phyloP scores from a whole-genome alignment of 2,329 filamentous ascomycete genomes.

The Magnaporthiopsis incrustans region DNA sequence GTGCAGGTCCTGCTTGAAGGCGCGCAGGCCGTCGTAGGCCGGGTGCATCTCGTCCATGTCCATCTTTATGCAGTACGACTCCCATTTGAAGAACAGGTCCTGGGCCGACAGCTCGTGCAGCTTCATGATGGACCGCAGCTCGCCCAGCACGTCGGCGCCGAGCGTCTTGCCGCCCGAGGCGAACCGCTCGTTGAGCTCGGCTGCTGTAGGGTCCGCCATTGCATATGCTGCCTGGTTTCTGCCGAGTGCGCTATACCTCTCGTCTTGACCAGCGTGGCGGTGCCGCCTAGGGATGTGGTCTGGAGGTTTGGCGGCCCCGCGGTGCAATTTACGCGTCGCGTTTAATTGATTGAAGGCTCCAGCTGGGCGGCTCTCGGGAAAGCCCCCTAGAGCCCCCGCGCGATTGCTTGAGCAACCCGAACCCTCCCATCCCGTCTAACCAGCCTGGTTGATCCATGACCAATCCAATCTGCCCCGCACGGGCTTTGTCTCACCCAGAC shows the following conservation, averaged over 20 bases:
- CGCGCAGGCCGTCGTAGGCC: slow-evolving; percentile 61
- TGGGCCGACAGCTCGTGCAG: slow-evolving; percentile 74
- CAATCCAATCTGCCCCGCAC: no score
- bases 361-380: neutral
- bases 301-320: neutral
- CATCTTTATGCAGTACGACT: slow-evolving; percentile 95
- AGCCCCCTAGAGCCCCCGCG: no score
- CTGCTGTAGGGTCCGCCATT: slow-evolving; percentile 31
- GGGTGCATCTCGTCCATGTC: slow-evolving; percentile 68
- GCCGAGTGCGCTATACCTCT: neutral
- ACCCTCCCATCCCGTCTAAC: no score
- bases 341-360: neutral
- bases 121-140: slow-evolving; percentile 79
- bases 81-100: slow-evolving; percentile 98
- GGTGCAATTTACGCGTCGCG: neutral
- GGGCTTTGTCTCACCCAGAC: no score
- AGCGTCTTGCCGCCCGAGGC: slow-evolving; percentile 48
- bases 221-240: slow-evolving; percentile 2
- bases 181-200: slow-evolving; percentile 45
- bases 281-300: neutral
- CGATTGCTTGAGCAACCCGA: no score
- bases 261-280: neutral
- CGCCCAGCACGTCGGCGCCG: slow-evolving; percentile 67
- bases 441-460: no score
- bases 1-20: slow-evolving; percentile 81